Conservation (phyloP, 1,284 basidiomycete genomes). For the Caloboletus firmus region DNA sequence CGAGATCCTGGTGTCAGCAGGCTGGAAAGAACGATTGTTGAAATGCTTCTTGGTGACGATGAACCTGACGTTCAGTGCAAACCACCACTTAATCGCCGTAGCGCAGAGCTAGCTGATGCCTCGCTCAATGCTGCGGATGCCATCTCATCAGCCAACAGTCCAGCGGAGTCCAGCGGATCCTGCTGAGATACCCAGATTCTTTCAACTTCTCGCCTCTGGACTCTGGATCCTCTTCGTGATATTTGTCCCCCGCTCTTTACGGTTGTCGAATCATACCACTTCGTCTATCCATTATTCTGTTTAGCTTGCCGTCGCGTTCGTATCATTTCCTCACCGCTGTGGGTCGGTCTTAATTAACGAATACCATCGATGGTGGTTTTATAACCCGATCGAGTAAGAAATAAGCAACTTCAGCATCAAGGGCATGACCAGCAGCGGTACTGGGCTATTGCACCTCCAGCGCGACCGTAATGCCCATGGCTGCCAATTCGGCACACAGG, state of each 20-base stretch:
- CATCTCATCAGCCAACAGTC: neutral
- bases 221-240: slow-evolving; percentile 8
- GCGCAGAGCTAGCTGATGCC: slow-evolving; percentile 4
- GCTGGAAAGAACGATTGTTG: slow-evolving; percentile 45
- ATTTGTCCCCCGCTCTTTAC: slow-evolving; percentile 6
- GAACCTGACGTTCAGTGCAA: slow-evolving; percentile 2
- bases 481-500: slow-evolving; percentile 80
- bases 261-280: slow-evolving; percentile 16
- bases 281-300: slow-evolving; percentile 16
- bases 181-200: slow-evolving; percentile 17
- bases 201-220: neutral
- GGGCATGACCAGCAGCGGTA: neutral
- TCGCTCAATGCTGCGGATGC: neutral
- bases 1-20: slow-evolving; percentile 9
- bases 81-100: neutral
- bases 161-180: slow-evolving; percentile 5
- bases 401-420: neutral
- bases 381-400: neutral
- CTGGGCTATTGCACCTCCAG: slow-evolving; percentile 56
- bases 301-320: slow-evolving; percentile 12
- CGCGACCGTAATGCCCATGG: slow-evolving; percentile 85
- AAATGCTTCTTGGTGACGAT: slow-evolving; percentile 49
- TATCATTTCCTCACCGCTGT: slow-evolving; percentile 14
- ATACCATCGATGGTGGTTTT: slow-evolving; percentile 1
- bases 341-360: slow-evolving; percentile 16